Evolutionary conservation across 371 early-diverging fungal genomes (phyloP).

Genomic region (Smittium mucronatum): DNA sequence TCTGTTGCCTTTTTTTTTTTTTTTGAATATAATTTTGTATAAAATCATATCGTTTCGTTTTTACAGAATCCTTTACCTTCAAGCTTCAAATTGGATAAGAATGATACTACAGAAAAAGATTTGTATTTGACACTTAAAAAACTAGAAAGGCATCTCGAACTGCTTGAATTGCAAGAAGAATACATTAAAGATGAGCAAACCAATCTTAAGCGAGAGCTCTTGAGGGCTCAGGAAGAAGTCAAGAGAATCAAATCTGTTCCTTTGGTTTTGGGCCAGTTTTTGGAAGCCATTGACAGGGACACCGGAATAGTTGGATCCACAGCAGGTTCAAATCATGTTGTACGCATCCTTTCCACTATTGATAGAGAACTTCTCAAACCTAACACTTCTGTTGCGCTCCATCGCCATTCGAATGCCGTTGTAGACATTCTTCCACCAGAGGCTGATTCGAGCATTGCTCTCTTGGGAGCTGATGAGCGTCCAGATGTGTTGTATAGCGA

Average conservation of each 20-base stretch:
- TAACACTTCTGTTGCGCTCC: conserved; percentile 92
- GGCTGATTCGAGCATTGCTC: conserved; percentile 92
- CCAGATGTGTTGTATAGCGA: conserved; percentile 96
- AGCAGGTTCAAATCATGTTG: conserved; percentile 91
- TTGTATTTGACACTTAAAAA: conserved; percentile 88
- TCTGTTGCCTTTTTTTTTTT: too few species aligned
- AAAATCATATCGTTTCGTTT: neutral
- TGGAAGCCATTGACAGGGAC: conserved; percentile 96
- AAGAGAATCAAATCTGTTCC: conserved; percentile 99
- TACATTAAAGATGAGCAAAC: conserved; percentile 98
- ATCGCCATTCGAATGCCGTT: conserved; percentile 97
- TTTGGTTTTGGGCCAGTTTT: conserved; percentile 97
- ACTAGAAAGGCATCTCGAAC: conserved; percentile 88
- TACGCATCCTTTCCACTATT: conserved; percentile 94
- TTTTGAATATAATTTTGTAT: too few species aligned
- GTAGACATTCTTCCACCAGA: conserved; percentile 95
- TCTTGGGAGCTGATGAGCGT: conserved; percentile 88
- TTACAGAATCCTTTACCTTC: neutral
- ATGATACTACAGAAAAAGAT: conserved; percentile 44
- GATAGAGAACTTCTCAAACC: conserved; percentile 98
- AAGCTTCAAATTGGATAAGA: neutral
- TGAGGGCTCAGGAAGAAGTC: conserved; percentile 95
- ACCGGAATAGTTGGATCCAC: conserved; percentile 97
- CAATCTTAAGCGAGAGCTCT: conserved; percentile 90
- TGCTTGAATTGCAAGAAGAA: conserved; percentile 95